These are phyloP conservation scores for Avena sativa DNA, from an alignment of 176 grass and related monocot species.

Conservation along the genomic window DNA sequence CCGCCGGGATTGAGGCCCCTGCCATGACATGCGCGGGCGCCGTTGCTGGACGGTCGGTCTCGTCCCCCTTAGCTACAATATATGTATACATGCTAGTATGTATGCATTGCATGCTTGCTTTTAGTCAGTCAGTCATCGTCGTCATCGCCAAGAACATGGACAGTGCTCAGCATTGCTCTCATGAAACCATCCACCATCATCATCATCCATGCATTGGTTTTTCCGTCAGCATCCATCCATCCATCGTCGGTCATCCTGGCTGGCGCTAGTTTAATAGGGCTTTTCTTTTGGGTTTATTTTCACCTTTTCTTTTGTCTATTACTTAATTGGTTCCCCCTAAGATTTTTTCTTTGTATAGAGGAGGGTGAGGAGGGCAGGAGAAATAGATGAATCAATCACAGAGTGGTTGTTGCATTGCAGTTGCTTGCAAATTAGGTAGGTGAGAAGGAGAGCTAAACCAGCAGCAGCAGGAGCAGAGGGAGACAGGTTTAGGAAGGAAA, in stretches of 20 bases:
- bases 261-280: conserved; percentile 53
- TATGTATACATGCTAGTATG: conserved; percentile 77
- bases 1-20: conserved; percentile 60
- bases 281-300: conserved; percentile 58
- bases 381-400: conserved; percentile 71
- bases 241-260: conserved; percentile 35
- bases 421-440: conserved; percentile 71
- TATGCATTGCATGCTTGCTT: conserved; percentile 76
- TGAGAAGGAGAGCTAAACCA: conserved; percentile 69
- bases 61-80: conserved; percentile 63
- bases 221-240: conserved; percentile 55
- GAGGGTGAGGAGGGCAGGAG: conserved; percentile 63
- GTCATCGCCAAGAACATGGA: conserved; percentile 49
- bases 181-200: conserved; percentile 16
- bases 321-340: conserved; percentile 80
- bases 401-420: conserved; percentile 68
- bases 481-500: conserved; percentile 67
- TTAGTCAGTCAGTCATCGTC: conserved; percentile 43
- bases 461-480: conserved; percentile 53
- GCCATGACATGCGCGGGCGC: neutral
- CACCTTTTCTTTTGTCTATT: conserved; percentile 69
- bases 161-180: conserved; percentile 16
- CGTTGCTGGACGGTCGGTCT: conserved; percentile 33
- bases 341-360: conserved; percentile 93
- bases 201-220: conserved; percentile 52